phyloP scores from a whole-genome alignment of 345 rosid genomes.

The Salix brachista region DNA sequence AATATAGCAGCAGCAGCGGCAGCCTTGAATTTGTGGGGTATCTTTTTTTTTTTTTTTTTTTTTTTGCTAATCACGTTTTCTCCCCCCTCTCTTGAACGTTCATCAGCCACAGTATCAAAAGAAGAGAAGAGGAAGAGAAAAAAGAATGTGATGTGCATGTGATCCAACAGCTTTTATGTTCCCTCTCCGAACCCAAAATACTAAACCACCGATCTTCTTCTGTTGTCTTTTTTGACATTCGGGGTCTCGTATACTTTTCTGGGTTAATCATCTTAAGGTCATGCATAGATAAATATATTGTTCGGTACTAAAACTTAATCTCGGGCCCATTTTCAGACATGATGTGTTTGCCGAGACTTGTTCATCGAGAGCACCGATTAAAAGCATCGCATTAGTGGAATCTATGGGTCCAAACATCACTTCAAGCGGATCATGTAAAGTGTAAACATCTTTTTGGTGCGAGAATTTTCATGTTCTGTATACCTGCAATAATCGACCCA shows the following conservation, averaged over 20 bases:
- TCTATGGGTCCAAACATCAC: slow-evolving; percentile 27
- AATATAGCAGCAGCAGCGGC: slow-evolving; percentile 28
- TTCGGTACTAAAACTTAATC: slow-evolving; percentile 14
- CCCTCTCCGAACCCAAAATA: slow-evolving; percentile 41
- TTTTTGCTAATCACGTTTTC: background rate
- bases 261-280: slow-evolving; percentile 38
- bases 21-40: slow-evolving; percentile 44
- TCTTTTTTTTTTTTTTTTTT: slow-evolving; percentile 8
- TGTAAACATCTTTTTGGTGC: background rate
- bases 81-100: slow-evolving; percentile 31
- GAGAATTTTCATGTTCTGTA: background rate
- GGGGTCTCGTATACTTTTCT: background rate
- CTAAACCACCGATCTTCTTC: slow-evolving; percentile 26
- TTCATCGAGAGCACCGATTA: slow-evolving; percentile 32
- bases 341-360: slow-evolving; percentile 24
- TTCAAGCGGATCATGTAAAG: slow-evolving; percentile 9
- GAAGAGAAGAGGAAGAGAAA: slow-evolving; percentile 38
- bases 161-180: slow-evolving; percentile 78
- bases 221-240: slow-evolving; percentile 40
- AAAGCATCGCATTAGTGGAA: slow-evolving; percentile 44
- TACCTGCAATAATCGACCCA: background rate
- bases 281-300: slow-evolving; percentile 19
- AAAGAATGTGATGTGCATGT: slow-evolving; percentile 68
- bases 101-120: slow-evolving; percentile 53
- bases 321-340: slow-evolving; percentile 24